Evolutionary conservation across 306 rosid genomes (phyloP), one percentile per base, ranked within the genome.

Genomic region (Crataegus laevigata): DNA sequence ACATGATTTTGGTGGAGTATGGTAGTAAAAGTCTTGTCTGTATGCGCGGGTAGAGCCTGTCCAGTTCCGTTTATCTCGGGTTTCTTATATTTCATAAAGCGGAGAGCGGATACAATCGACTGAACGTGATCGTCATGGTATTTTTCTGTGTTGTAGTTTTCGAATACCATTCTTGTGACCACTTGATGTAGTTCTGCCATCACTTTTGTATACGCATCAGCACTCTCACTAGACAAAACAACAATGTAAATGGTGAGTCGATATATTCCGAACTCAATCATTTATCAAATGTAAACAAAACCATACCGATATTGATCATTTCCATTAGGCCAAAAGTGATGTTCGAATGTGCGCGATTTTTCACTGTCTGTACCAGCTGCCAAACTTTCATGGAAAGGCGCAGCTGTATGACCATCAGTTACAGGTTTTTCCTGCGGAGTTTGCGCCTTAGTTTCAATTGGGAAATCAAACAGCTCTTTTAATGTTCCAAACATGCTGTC

Each of bases 251-350:
- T 34, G 38, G 8, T 34, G 38, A 34, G 6, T 6, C 38, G 38
- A 6, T 34, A 34, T 34, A 34, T 34, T 34, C 38, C 38, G 8
- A 34, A 34, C 42, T 38, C 42, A 8, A 38, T 38, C 42, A 38
- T 38, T 38, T 38, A 38, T 2, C 42, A 38, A 38, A 38, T 38
- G 42, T 38, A 38, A 8, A 38, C 11, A 7, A 38, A 38, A 47
- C 18, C 24, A 22, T 7, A 55, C 60, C 25, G 60, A n/a, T 19
- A n/a, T n/a, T n/a, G 60, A 22, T 55, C 60, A 30, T 77, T 80
- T 40, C 85, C 81, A 22, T 68, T 8, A 25, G 87, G 82, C 82
- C 84, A 84, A 55, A 81, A 63, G 66, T 71, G 4, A 69, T 66
- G 40, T 80, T 77, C 19, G 42, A 38, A 38, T 38, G 42, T 38